Conservation (phyloP, 139 green algal genomes). For the Chlorella vulgaris region DNA sequence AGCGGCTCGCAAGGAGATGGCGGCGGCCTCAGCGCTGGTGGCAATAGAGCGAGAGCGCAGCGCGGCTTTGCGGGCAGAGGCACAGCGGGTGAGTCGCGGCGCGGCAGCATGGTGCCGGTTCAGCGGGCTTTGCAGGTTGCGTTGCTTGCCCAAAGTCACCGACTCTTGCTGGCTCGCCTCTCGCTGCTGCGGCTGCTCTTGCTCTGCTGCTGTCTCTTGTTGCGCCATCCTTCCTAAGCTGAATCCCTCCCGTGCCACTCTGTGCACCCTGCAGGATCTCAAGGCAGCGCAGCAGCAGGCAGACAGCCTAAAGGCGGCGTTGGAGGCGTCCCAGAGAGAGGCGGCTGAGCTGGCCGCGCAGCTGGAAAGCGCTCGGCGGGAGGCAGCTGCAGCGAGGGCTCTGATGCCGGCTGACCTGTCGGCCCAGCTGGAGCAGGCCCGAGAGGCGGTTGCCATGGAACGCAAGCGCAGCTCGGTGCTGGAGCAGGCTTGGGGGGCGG, state of each 20-base stretch:
- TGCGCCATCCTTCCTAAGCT: too few relatives aligned
- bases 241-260: too few relatives aligned
- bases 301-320: background rate
- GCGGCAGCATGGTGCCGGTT: background rate
- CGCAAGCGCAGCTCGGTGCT: slow-evolving; percentile 2
- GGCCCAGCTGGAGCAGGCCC: background rate
- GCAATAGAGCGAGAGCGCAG: background rate
- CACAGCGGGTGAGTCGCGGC: background rate
- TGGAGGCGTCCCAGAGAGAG: background rate
- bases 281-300: background rate
- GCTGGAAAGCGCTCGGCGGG: background rate
- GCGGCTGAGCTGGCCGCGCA: background rate
- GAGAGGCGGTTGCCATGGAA: background rate
- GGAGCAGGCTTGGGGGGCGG: slow-evolving; percentile 1
- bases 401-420: background rate
- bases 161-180: too few relatives aligned
- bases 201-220: too few relatives aligned
- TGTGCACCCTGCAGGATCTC: slow-evolving; percentile 1
- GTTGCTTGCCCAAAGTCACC: too few relatives aligned
- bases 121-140: background rate
- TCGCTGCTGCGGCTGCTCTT: too few relatives aligned
- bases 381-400: background rate
- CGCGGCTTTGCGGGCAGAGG: background rate
- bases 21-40: background rate
- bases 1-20: slow-evolving; percentile 1